Base-by-base conservation (phyloP, 2,329 filamentous ascomycete genomes). In the Erysiphe pulchra region DNA sequence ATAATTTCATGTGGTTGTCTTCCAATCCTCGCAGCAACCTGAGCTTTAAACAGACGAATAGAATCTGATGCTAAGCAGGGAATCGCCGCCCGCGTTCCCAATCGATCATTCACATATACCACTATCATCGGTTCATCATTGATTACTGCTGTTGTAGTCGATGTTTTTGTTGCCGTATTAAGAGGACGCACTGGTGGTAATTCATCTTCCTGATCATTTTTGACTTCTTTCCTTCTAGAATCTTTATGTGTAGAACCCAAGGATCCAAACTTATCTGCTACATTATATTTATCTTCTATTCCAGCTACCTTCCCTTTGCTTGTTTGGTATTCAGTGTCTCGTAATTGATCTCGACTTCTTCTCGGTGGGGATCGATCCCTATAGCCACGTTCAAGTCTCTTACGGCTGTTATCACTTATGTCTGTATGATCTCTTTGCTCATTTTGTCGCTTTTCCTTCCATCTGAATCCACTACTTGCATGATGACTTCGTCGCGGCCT, bases 21-120 rank as follows among this genome's bases (percentile, higher is more conserved):
- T 1, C 87, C 87, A 55, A 94, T 92, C 50, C 80, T 73, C 37
- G 82, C 82, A 4, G 86, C 86, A 20, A 94, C 85, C 68, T 92
- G 79, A 42, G 85, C 77, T 64, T 94, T 94, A 65, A 94, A 84
- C 49, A 86, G 70, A 51, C 77, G 78, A 52, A 94, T 77, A 8
- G 77, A 77, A 62, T 95, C 87, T 2, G 75, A 80, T 0, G 82
- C 77, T 47, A 93, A 67, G 59, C 86, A 94, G 0, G 87, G 87
- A 51, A 95, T 90, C 45, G 82, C 80, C 14, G 86, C 83, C 57
- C 93, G 93, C n/a, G 87, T 94, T 12, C 87, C 87, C 33, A 95
- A 66, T n/a, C 87, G 73, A 61, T 95, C 87, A 60, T 95, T 95
- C 57, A 95, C 76, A 56, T 87, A 75, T 16, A 95, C 86, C 45